Percentiles rank a stretch among this genome's conserved stretches.
Evolutionary conservation across 2,329 filamentous ascomycete species (phyloP).

Genomic region (Xylaria multiplex): DNA sequence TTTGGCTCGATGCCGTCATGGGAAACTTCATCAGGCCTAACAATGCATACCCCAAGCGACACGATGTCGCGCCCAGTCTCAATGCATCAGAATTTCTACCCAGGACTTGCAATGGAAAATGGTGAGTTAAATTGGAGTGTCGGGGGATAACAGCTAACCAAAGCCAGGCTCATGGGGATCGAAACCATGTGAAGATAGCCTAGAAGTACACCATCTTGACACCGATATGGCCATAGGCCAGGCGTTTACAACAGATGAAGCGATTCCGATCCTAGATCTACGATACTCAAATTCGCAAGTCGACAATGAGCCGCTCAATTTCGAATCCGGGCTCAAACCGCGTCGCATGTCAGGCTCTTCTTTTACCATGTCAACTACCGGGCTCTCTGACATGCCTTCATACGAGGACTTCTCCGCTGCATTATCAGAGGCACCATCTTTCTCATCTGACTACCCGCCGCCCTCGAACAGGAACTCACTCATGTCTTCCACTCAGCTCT

Average conservation of each 20-base stretch:
- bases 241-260: slow-evolving; percentile 70
- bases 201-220: slow-evolving; percentile 66
- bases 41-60: slow-evolving; percentile 63
- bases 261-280: slow-evolving; percentile 70
- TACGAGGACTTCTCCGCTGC: slow-evolving; percentile 77
- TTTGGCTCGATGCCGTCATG: slow-evolving; percentile 64
- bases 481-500: slow-evolving; percentile 76
- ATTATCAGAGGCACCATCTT: slow-evolving; percentile 73
- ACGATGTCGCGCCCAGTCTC: slow-evolving; percentile 65
- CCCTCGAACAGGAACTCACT: slow-evolving; percentile 75
- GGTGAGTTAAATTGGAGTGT: slow-evolving; percentile 53
- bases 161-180: slow-evolving; percentile 60
- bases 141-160: slow-evolving; percentile 40
- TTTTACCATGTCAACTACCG: slow-evolving; percentile 75
- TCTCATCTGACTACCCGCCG: slow-evolving; percentile 73
- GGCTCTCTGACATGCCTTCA: slow-evolving; percentile 73
- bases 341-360: slow-evolving; percentile 78
- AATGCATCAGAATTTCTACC: slow-evolving; percentile 68
- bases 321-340: slow-evolving; percentile 64
- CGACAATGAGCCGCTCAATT: slow-evolving; percentile 62
- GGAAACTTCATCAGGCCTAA: slow-evolving; percentile 64
- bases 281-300: slow-evolving; percentile 59
- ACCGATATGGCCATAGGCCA: slow-evolving; percentile 69
- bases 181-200: slow-evolving; percentile 66
- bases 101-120: slow-evolving; percentile 59